phyloP scores from a whole-genome alignment of 2,329 filamentous ascomycete genomes.

The Monosporascus sp. region DNA sequence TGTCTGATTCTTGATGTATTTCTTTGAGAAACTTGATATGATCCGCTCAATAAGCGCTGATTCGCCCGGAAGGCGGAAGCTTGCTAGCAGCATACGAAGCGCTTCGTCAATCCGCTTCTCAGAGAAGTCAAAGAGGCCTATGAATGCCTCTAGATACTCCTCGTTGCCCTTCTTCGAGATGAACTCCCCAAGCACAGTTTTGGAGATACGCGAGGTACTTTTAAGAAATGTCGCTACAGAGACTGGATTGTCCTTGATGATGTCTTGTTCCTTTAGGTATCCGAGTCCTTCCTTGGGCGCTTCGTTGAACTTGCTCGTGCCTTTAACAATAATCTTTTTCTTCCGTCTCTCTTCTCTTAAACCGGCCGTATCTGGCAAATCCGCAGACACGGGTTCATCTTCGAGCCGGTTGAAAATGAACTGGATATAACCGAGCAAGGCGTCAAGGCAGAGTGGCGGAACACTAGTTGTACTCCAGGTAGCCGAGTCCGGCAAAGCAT shows the following conservation, averaged over 20 bases:
- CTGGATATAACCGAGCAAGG: conserved; percentile 84
- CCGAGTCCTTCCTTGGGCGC: conserved; percentile 84
- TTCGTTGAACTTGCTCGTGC: conserved; percentile 90
- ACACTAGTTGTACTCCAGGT: conserved; percentile 99
- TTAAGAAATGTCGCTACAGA: conserved; percentile 82
- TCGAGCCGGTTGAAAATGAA: conserved; percentile 85
- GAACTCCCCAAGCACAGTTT: conserved; percentile 86
- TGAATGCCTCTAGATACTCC: conserved; percentile 74
- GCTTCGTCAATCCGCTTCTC: conserved; percentile 88
- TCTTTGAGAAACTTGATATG: conserved; percentile 78
- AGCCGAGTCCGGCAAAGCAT: conserved; percentile 92
- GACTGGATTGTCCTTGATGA: conserved; percentile 76
- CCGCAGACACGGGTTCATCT: conserved; percentile 58
- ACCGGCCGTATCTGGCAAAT: conserved; percentile 58
- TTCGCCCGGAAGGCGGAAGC: conserved; percentile 91
- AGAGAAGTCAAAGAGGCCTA: conserved; percentile 82
- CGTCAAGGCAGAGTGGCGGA: conserved; percentile 88
- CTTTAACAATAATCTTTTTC: conserved; percentile 86
- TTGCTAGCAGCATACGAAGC: conserved; percentile 77
- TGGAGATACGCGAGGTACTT: conserved; percentile 82
- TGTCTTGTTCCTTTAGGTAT: conserved; percentile 77
- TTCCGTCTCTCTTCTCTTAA: conserved; percentile 69
- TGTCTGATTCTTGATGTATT: conserved; percentile 67
- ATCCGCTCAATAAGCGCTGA: conserved; percentile 90
- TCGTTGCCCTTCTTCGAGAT: conserved; percentile 89